A percentile compares a stretch with the other conserved stretches of the same genome.
Conservation (phyloP, 139 green algal genomes). For the Microglena sp. region DNA sequence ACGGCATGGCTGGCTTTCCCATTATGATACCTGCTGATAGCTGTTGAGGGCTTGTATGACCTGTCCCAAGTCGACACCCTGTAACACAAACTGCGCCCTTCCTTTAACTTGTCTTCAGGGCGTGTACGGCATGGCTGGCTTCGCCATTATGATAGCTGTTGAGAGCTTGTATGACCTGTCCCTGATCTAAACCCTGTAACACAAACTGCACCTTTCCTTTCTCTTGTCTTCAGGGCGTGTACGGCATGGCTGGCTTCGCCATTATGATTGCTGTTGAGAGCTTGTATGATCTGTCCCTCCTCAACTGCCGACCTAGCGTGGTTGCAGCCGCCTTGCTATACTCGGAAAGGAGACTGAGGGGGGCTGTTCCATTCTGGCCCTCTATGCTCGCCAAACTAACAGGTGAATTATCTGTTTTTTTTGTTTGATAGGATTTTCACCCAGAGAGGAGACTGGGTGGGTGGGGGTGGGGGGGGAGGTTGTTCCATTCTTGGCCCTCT, state of each 20-base stretch:
- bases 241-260: slow-evolving; percentile 33
- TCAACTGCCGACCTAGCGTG: slow-evolving; percentile 77
- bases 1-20: slow-evolving; percentile 33
- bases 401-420: too few relatives aligned
- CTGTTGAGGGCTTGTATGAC: slow-evolving; percentile 54
- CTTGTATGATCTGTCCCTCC: slow-evolving; percentile 60
- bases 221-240: slow-evolving; percentile 29
- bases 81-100: too few relatives aligned
- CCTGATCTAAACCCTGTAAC: too few relatives aligned
- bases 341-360: slow-evolving; percentile 56
- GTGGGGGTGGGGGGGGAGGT: too few relatives aligned
- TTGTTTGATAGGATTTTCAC: too few relatives aligned
- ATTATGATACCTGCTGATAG: slow-evolving; percentile 49
- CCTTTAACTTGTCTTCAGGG: too few relatives aligned
- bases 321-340: slow-evolving; percentile 73
- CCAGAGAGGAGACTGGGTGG: too few relatives aligned
- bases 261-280: slow-evolving; percentile 48
- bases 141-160: slow-evolving; percentile 40
- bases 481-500: too few relatives aligned
- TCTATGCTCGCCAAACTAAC: slow-evolving; percentile 71
- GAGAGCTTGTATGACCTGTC: slow-evolving; percentile 59
- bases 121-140: slow-evolving; percentile 32
- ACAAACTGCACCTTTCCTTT: too few relatives aligned
- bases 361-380: slow-evolving; percentile 77
- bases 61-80: too few relatives aligned